Base-by-base conservation (phyloP, 768 basidiomycete genomes). In the Agrocybe pediades region DNA sequence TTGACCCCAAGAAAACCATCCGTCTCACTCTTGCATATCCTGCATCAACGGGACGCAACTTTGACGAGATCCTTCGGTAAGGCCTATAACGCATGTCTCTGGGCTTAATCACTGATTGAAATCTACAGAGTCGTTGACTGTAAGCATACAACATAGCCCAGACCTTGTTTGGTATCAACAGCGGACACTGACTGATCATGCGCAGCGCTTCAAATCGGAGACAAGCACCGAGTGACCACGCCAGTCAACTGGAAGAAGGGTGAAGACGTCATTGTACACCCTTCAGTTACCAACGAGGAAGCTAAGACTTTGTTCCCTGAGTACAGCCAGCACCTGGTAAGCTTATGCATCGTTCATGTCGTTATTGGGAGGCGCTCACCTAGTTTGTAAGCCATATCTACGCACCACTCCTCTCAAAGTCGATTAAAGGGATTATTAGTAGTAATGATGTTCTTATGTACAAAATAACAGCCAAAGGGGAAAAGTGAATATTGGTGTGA, bases 211-310 rank as follows among this genome's bases (percentile, higher is more conserved):
- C 97, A 99, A 70, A 78, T 95, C 52, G 92, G 94, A 41, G 90
- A 92, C 75, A 90, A 87, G 72, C 78, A 91, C 71, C 81, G 81
- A 59, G 79, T 95, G 56, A 90, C 90, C 20, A 96, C 95, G 6
- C 93, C 93, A 19, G 95, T 91, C 51, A 95, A 97, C 83, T 98
- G 96, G 96, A 84, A 87, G 59, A 87, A 87, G 69, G 94, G 94
- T 40, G 88, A 95, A 3, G 88, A 95, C 67, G 95, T 98, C 53
- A 97, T 99, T 66, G 87, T 99, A 41, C 92, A 95, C 68, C 86
- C 92, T 21, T 68, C 78, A 6, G 92, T 98, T 46, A 77, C 76
- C 56, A 87, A 87, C 67, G 92, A 97, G 21, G 90, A 98, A 72
- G 95, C 94, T 21, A 89, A 92, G 78, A 85, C 84, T 56, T 75